Base-by-base conservation (phyloP, 257 asterid genomes). In the Lycium barbarum region DNA sequence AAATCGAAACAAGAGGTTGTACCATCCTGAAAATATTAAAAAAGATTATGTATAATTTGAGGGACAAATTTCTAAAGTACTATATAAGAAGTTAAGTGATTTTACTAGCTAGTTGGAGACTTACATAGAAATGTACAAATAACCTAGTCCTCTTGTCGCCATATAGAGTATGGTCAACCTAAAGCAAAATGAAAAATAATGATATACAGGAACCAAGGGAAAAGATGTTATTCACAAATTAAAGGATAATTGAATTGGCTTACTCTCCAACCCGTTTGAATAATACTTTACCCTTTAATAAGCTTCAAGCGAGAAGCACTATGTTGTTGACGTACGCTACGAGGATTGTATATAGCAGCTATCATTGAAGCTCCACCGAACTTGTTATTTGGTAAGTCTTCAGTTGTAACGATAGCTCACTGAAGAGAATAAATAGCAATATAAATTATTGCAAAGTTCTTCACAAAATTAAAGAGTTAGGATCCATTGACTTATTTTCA, bases 261-360 rank as follows among this genome's bases (percentile, higher is more conserved):
- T 70, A 70, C 47, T 33, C 73, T 66, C 73, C 73, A 66, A 66
- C 73, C 47, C 47, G 47, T 35, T 7, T 66, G 47, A 12, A 33
- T 66, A 35, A 66, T 35, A 35, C 35, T 66, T 66, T 66, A 33
- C 13, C 20, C 73, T 66, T 66, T 66, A 2, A 66, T 33, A 66
- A 66, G 20, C 6, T 66, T 66, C 47, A 66, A 66, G 2, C 73
- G 73, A 66, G n/a, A n/a, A n/a, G n/a, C n/a, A n/a, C n/a, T n/a
- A n/a, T n/a, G 35, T 70, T 70, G 54, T 40, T 70, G 54, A 40
- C 54, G 15, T 70, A 4, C 15, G 22, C 26, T 43, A 40, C 14
- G 79, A 40, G 79, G 79, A 70, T 70, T 70, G 38, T 70, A 70
- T 40, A 40, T 43, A 70, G 15, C 53, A 70, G 79, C 33, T 40